These are phyloP conservation scores for Cornus controversa DNA, from an alignment of 148 eudicot species.

Conservation along the genomic window DNA sequence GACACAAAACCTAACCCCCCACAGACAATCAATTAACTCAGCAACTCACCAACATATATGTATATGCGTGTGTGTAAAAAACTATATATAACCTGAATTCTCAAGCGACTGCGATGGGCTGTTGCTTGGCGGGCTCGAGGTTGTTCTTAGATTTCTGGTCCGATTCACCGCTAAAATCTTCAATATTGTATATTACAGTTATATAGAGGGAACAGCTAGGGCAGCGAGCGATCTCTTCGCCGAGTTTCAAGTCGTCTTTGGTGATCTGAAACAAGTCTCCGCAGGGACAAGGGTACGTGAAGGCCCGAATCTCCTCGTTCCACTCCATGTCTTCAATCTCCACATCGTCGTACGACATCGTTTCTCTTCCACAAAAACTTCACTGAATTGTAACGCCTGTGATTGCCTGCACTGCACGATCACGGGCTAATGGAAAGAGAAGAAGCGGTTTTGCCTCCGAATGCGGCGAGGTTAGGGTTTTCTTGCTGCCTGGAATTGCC, in stretches of 20 bases:
- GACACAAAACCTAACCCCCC: neutral
- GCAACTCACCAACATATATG: neutral
- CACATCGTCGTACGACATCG: conserved; percentile 95
- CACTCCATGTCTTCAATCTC: conserved; percentile 99
- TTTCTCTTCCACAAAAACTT: neutral
- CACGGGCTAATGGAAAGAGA: neutral
- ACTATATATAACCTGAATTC: neutral
- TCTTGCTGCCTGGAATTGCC: neutral
- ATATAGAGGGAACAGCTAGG: conserved; percentile 92
- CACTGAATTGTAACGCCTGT: neutral
- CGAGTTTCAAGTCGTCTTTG: conserved; percentile 68
- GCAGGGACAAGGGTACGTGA: conserved; percentile 88
- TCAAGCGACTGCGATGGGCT: conserved; percentile 65
- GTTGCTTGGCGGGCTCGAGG: conserved; percentile 48
- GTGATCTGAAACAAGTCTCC: conserved; percentile 92
- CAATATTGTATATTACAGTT: conserved; percentile 78
- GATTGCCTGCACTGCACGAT: neutral
- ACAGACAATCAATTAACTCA: neutral
- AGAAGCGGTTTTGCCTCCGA: neutral
- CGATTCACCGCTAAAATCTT: conserved; percentile 50
- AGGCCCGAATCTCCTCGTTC: conserved; percentile 75
- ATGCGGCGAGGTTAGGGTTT: neutral
- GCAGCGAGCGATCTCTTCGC: conserved; percentile 94
- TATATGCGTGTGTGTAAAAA: neutral
- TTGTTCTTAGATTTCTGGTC: conserved; percentile 25